A percentile compares a stretch with the other conserved stretches of the same genome.
These are phyloP conservation scores for Nepenthes alata DNA, from an alignment of 179 eudicot species.

Conservation along the genomic window DNA sequence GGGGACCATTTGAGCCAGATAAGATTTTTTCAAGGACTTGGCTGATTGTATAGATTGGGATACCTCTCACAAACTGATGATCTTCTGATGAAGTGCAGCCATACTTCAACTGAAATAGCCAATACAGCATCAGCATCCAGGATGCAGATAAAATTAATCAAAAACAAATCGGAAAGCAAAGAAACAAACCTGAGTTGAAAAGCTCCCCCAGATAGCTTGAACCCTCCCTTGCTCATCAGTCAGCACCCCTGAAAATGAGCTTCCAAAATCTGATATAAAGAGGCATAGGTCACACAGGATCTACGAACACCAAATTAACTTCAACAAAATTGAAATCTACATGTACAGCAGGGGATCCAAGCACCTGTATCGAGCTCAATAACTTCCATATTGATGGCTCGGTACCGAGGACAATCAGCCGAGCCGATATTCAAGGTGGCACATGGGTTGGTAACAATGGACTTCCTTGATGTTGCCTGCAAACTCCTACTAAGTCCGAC, in stretches of 20 bases:
- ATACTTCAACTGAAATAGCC: slow-evolving; percentile 54
- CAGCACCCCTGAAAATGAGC: slow-evolving; percentile 86
- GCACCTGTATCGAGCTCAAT: slow-evolving; percentile 95
- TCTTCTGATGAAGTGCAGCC: slow-evolving; percentile 65
- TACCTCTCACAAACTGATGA: slow-evolving; percentile 89
- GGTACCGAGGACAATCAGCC: slow-evolving; percentile 88
- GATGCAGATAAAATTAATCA: slow-evolving; percentile 3
- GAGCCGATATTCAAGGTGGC: slow-evolving; percentile 78
- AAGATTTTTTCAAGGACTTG: slow-evolving; percentile 70
- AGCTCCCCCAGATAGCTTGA: slow-evolving; percentile 95
- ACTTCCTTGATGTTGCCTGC: slow-evolving; percentile 90
- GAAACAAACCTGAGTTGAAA: slow-evolving; percentile 72
- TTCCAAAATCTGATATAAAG: slow-evolving; percentile 69
- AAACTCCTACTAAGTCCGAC: slow-evolving; percentile 93
- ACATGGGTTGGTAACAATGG: slow-evolving; percentile 84
- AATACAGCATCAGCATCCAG: slow-evolving; percentile 13
- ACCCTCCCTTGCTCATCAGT: slow-evolving; percentile 86
- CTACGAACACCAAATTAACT: slow-evolving; percentile 19
- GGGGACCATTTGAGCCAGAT: slow-evolving; percentile 61
- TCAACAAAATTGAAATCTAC: not conserved
- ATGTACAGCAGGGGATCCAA: slow-evolving; percentile 1
- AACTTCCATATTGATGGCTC: slow-evolving; percentile 95
- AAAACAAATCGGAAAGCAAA: not conserved
- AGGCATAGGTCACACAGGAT: not conserved
- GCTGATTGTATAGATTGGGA: slow-evolving; percentile 71